Evolutionary conservation across 2,329 filamentous ascomycete species (phyloP), one percentile per base, ranked within the genome.

Genomic region (Sporothrix brunneoviolacea): DNA sequence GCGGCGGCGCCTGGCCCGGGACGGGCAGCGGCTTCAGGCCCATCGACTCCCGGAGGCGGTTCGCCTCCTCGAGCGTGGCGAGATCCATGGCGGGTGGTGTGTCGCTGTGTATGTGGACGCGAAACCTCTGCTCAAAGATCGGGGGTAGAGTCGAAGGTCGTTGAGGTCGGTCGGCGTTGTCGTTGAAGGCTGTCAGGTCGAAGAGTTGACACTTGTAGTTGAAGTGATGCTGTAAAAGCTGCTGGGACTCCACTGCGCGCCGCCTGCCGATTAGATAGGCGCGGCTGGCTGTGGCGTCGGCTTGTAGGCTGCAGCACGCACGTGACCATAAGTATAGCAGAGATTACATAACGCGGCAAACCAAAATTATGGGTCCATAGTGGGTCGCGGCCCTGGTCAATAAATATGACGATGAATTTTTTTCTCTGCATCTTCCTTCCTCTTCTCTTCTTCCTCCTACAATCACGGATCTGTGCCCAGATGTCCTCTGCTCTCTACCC

Each of bases 11-110:
- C 63, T 65, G 68, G 58, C 88, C 88, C 22, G 91, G 87, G 10
- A 94, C 87, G 21, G 90, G 88, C 62, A 97, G 73, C 22, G 90
- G 91, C 64, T 91, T 88, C 74, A 96, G 82, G 63, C 91, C 91
- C 71, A 96, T 82, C 44, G 89, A 88, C 60, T 84, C 76, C 61
- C 91, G 89, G 62, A 96, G 85, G 64, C 91, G 87, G 72, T 97
- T 97, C 58, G 88, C 89, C 76, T 96, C 90, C 68, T 94, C 88
- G 64, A 97, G 91, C 24, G 86, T 84, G 39, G 88, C 80, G 60
- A 82, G 74, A 65, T 84, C 80, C 73, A 82, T 82, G 40, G 59
- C 70, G 60, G 42, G 53, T 43, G 47, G 15, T 27, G 8, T 24
- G 16, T 32, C 3, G 27, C 2, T 19, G 21, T 38, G 39, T n/a